Evolutionary conservation across 805 yeast species (phyloP), one percentile per base, ranked within the genome.

Genomic region (Suhomyces tanzawaensis): DNA sequence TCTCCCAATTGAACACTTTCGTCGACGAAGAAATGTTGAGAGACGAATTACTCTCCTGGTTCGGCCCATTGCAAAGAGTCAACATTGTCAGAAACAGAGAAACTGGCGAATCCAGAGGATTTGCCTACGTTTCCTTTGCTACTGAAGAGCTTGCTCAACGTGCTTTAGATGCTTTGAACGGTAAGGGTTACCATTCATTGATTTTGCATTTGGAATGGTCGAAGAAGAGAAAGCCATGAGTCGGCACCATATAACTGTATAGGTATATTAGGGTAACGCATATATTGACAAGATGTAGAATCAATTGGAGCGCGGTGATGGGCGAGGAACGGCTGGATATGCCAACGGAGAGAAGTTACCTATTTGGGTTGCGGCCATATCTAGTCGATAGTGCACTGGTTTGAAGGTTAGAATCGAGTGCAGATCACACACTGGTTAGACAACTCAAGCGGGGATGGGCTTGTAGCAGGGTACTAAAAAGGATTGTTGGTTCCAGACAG

Each of bases 21-120:
- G 91, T 89, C 41, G 81, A 79, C 55, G 98, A 93, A 64, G 83
- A 79, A 47, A 82, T 81, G 67, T 68, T 93, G 53, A 79, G 90
- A 57, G 70, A 69, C 52, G 82, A 82, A 58, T 77, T 93, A 54
- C 74, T 82, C 54, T 77, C 72, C 46, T 77, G 69, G 61, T 82
- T 72, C 71, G 95, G 79, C 53, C 78, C 70, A 43, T 70, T 77
- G 49, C 78, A 77, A 55, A 84, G 96, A 69, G 85, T 85, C 49
- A 83, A 84, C 47, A 74, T 93, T 42, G 89, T 89, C 43, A 85
- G 86, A 71, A 86, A 89, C 69, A 84, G 88, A 69, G 95, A 85
- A 54, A 93, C 98, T 19, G 93, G 95, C 48, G 83, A 82, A 64
- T 85, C 96, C 31, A 85, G 88, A 69, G 99, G 99, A 58, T 81